A percentile compares a stretch with the other conserved stretches of the same genome.
Conservation (phyloP, 2,329 filamentous ascomycete species). For the Ceratocystis variospora region DNA sequence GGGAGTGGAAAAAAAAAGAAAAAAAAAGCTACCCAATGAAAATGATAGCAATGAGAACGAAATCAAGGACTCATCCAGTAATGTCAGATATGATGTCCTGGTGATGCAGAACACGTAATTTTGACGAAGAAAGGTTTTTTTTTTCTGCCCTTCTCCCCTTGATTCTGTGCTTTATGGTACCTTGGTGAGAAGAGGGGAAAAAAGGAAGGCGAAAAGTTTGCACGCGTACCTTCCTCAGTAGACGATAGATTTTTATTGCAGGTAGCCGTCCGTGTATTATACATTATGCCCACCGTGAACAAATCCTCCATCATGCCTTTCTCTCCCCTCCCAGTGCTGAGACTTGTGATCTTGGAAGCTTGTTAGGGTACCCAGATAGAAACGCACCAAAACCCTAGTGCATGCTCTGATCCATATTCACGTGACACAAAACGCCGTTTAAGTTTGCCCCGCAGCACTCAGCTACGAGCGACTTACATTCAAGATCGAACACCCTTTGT, state of each 20-base stretch:
- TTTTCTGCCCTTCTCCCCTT: neutral
- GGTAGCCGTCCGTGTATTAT: neutral
- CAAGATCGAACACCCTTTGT: neutral
- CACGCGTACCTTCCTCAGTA: neutral
- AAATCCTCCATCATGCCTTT: too few species aligned
- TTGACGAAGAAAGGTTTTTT: neutral
- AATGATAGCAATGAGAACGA: neutral
- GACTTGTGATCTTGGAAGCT: too few species aligned
- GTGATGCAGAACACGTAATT: neutral
- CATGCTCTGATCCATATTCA: neutral
- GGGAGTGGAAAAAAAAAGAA: neutral
- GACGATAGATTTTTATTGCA: neutral
- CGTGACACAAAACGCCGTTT: slow-evolving; percentile 1
- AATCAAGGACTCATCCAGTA: neutral
- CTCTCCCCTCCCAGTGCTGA: too few species aligned
- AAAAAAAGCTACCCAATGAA: neutral
- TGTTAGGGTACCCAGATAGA: neutral
- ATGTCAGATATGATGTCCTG: too few species aligned
- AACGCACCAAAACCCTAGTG: neutral
- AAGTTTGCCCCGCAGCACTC: neutral
- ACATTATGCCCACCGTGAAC: neutral
- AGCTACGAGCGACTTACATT: neutral
- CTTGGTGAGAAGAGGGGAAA: neutral
- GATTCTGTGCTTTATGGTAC: neutral
- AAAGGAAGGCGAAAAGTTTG: neutral